A percentile compares a stretch with the other conserved stretches of the same genome.
Evolutionary conservation across 192 early-diverging fungal genomes (phyloP).

Genomic region (Paraglomus occultum): DNA sequence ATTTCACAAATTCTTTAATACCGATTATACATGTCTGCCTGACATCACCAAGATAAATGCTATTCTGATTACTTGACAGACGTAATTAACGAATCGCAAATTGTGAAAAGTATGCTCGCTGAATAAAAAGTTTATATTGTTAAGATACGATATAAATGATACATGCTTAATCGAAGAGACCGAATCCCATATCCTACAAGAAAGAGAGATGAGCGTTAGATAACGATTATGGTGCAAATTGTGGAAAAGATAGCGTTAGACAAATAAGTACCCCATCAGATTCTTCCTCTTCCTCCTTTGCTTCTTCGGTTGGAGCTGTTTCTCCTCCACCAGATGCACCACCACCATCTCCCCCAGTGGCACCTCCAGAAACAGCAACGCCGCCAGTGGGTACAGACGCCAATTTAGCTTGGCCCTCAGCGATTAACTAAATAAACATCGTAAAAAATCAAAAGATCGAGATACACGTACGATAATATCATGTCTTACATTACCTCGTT

Average conservation of each 20-base stretch:
- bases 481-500: slow-evolving; percentile 57
- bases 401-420: slow-evolving; percentile 89
- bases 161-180: slow-evolving; percentile 89
- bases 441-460: slow-evolving; percentile 10
- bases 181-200: slow-evolving; percentile 83
- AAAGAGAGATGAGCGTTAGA: neutral
- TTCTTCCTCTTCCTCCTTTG: slow-evolving; percentile 90
- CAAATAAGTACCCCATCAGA: slow-evolving; percentile 61
- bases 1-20: no score
- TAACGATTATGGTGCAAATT: neutral
- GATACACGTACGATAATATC: neutral
- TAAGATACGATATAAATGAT: no score
- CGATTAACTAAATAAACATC: slow-evolving; percentile 65
- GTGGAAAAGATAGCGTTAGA: neutral
- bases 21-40: no score
- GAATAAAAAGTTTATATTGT: no score
- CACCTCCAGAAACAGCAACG: slow-evolving; percentile 64
- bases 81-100: no score
- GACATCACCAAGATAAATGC: no score
- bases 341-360: slow-evolving; percentile 64
- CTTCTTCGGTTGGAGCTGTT: slow-evolving; percentile 57
- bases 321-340: slow-evolving; percentile 61
- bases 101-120: no score
- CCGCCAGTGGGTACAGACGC: slow-evolving; percentile 93
- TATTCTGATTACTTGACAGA: no score